phyloP scores from a whole-genome alignment of 129 eudicot genomes.

The Ambrosia artemisiifolia region DNA sequence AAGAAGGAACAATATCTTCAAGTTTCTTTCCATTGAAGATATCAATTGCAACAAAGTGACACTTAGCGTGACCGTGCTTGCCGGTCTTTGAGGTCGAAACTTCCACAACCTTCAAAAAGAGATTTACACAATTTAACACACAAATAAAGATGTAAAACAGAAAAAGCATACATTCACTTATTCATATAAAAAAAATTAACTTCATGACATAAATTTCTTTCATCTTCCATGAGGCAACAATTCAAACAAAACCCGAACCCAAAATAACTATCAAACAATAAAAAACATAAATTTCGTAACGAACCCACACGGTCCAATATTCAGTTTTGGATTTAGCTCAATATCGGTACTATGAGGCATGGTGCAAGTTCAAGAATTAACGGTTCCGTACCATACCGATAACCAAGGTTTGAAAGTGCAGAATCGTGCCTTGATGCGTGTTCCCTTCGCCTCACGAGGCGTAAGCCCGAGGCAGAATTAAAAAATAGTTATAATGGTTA shows the following conservation, averaged over 20 bases:
- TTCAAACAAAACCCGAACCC: background rate
- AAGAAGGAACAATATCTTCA: constrained; percentile 51
- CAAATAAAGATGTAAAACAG: background rate
- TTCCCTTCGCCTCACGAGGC: too few relatives aligned
- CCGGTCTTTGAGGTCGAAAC: constrained; percentile 54
- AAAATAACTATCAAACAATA: too few relatives aligned
- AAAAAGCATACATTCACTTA: background rate
- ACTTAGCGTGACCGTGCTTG: constrained; percentile 52
- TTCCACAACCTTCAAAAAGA: constrained; percentile 49
- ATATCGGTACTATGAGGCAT: too few relatives aligned
- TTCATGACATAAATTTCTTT: background rate
- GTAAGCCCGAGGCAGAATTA: too few relatives aligned
- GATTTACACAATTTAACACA: background rate
- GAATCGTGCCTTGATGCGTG: too few relatives aligned
- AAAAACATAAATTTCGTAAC: too few relatives aligned
- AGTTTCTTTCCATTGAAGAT: constrained; percentile 48
- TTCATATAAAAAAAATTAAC: background rate
- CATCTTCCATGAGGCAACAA: background rate
- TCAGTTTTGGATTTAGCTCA: too few relatives aligned
- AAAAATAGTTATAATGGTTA: too few relatives aligned
- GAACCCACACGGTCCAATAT: too few relatives aligned
- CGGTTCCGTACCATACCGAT: too few relatives aligned
- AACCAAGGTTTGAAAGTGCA: too few relatives aligned
- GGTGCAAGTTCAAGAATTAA: too few relatives aligned
- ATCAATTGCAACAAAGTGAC: constrained; percentile 54